Evolutionary conservation across 176 grass and related monocot genomes (phyloP).

Genomic region (Rhynchospora pubera): DNA sequence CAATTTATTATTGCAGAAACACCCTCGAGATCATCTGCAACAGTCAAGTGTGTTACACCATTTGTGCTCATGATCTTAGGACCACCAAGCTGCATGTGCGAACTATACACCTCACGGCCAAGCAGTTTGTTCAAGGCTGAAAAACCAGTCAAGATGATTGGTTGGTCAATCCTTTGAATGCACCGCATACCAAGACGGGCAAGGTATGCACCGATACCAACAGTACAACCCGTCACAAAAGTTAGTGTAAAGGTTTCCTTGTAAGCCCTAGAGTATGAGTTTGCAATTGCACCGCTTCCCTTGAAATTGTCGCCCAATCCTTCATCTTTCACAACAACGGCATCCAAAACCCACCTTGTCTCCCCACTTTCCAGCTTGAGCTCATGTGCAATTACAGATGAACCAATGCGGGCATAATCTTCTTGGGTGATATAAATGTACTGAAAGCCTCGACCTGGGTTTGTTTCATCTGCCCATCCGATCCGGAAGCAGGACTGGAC

Average conservation of each 20-base stretch:
- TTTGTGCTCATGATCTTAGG: slow-evolving; percentile 99
- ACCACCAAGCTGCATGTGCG: slow-evolving; percentile 97
- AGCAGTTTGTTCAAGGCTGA: slow-evolving; percentile 94
- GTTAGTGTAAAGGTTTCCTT: slow-evolving; percentile 95
- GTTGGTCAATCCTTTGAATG: slow-evolving; percentile 95
- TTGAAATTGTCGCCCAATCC: slow-evolving; percentile 90
- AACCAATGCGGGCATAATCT: slow-evolving; percentile 58
- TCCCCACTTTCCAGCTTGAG: slow-evolving; percentile 80
- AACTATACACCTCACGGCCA: slow-evolving; percentile 95
- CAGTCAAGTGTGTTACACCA: slow-evolving; percentile 92
- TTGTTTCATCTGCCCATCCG: slow-evolving; percentile 78
- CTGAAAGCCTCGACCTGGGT: slow-evolving; percentile 87
- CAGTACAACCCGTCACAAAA: slow-evolving; percentile 87
- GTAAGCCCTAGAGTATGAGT: slow-evolving; percentile 89
- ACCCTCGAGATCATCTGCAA: slow-evolving; percentile 96
- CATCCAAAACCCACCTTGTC: slow-evolving; percentile 89
- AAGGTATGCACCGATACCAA: slow-evolving; percentile 97
- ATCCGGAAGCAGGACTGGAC: slow-evolving; percentile 89
- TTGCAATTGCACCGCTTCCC: slow-evolving; percentile 95
- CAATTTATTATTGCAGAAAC: slow-evolving; percentile 91
- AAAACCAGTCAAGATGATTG: slow-evolving; percentile 92
- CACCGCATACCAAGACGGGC: slow-evolving; percentile 96
- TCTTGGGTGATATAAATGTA: slow-evolving; percentile 89
- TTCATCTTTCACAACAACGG: slow-evolving; percentile 84
- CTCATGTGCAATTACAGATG: slow-evolving; percentile 86